phyloP scores from a whole-genome alignment of 768 basidiomycete genomes.

The Amanita pseudoporphyria region DNA sequence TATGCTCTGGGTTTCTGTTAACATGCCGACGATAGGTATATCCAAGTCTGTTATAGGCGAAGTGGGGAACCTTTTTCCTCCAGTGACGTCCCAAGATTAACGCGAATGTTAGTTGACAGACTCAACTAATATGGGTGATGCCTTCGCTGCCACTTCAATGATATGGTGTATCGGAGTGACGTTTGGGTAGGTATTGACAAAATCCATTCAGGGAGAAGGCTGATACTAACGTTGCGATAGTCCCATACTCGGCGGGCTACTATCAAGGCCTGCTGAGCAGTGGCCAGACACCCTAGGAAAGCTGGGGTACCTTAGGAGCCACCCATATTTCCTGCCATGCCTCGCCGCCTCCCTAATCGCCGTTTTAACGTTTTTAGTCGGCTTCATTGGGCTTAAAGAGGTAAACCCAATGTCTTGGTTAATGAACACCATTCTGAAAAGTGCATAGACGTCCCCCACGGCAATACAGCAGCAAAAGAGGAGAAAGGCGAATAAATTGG shows the following conservation, averaged over 20 bases:
- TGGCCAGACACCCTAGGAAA: conserved; percentile 20
- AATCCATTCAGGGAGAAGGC: background rate
- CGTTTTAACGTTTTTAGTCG: conserved; percentile 15
- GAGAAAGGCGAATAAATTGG: background rate
- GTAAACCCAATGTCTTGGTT: conserved; percentile 7
- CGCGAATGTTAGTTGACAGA: conserved; percentile 25
- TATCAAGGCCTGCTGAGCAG: conserved; percentile 19
- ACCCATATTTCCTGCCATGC: conserved; percentile 31
- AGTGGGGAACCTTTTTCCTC: background rate
- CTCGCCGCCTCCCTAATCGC: conserved; percentile 16
- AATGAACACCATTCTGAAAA: background rate
- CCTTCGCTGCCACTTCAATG: conserved; percentile 23
- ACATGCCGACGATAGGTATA: conserved; percentile 12
- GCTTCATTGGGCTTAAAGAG: conserved; percentile 20
- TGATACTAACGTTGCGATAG: conserved; percentile 6
- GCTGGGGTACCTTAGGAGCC: conserved; percentile 15
- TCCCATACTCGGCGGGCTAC: conserved; percentile 21
- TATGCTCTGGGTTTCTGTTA: conserved; percentile 23
- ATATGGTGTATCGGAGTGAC: conserved; percentile 26
- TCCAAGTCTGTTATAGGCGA: background rate
- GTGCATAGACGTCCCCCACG: background rate
- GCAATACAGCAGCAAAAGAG: background rate
- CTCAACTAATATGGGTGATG: conserved; percentile 28
- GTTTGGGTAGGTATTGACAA: conserved; percentile 16
- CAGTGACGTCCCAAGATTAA: conserved; percentile 22